Base-by-base conservation (phyloP, 2,329 filamentous ascomycete species). In the Massarina eburnea region DNA sequence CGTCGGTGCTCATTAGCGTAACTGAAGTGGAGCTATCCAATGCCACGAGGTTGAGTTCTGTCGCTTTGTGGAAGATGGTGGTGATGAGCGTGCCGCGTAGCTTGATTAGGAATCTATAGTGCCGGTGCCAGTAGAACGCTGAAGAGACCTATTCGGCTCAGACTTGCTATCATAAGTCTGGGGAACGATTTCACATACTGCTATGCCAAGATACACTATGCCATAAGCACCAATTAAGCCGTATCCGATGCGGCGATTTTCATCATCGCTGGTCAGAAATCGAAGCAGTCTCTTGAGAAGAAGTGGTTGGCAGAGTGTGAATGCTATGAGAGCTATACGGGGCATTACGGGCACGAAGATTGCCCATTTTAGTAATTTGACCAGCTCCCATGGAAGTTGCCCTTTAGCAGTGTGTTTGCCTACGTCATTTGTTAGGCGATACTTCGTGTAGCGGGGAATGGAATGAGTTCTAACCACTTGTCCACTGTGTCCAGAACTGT, bases 1-100 rank as follows among this genome's bases (percentile, higher is more conserved):
- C 45, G 26, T 52, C 49, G 39, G 46, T 49, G 17, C 46, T 39
- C 46, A 52, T 52, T 17, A 52, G 39, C 14, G 46, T 47, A 26
- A 51, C 24, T 9, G 33, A 41, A 14, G 27, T 45, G 33, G 40
- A 42, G 32, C 38, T 33, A 8, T 38, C 44, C 32, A 51, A 41
- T 24, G 45, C 41, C 29, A 45, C 40, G 33, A 41, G 38, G 39
- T 41, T 36, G 20, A 37, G 37, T 24, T 47, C 41, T 14, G 48
- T 38, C 9, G 48, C 48, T 27, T 48, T 36, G 20, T 48, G 37
- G 34, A 48, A 51, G 41, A 51, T 45, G 36, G 42, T 22, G 26
- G 41, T 34, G 39, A 51, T 51, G 22, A 51, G 45, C 8, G 44
- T 41, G 27, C 44, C 48, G 20, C 45, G 38, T 3, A 51, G 26